Evolutionary conservation across 1,139 yeast genomes (phyloP).

Genomic region (Citeromyces hawaiiensis): DNA sequence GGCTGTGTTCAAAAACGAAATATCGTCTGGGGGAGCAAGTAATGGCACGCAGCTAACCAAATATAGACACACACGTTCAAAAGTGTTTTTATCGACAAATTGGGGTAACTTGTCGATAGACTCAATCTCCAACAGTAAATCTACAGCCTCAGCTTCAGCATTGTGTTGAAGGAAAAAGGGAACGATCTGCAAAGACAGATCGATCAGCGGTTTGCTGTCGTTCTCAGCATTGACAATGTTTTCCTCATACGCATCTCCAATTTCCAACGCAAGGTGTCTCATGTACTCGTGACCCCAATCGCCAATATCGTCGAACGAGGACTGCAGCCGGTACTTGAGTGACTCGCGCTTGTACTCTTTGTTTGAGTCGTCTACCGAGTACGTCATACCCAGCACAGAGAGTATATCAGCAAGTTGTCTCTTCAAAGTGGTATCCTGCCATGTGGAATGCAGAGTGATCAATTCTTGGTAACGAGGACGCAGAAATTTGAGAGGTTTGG

Average conservation of each 20-base stretch:
- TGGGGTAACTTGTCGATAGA: conserved; percentile 70
- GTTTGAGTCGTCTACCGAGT: conserved; percentile 55
- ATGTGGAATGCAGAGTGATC: conserved; percentile 49
- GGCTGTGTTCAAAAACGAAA: conserved; percentile 82
- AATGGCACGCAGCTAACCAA: conserved; percentile 94
- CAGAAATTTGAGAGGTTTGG: conserved; percentile 91
- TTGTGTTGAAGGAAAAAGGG: conserved; percentile 89
- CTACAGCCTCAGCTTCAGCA: conserved; percentile 98
- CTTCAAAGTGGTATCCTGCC: conserved; percentile 35
- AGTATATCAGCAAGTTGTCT: conserved; percentile 65
- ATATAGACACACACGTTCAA: conserved; percentile 81
- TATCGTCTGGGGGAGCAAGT: conserved; percentile 90
- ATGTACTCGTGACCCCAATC: conserved; percentile 97
- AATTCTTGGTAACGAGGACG: conserved; percentile 74
- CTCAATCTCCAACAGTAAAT: conserved; percentile 79
- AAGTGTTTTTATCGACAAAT: conserved; percentile 77
- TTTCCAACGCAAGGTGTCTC: conserved; percentile 89
- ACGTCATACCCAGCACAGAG: conserved; percentile 93
- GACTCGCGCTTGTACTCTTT: conserved; percentile 47
- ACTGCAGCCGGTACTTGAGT: conserved; percentile 64
- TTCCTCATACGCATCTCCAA: conserved; percentile 75
- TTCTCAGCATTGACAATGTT: conserved; percentile 25
- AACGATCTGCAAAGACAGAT: conserved; percentile 64
- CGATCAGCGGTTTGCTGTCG: conserved; percentile 23
- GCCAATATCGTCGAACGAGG: conserved; percentile 24